Evolutionary conservation across 163 green algal species (phyloP), one percentile per base, ranked within the genome.

Genomic region (Trebouxia gelatinosa): DNA sequence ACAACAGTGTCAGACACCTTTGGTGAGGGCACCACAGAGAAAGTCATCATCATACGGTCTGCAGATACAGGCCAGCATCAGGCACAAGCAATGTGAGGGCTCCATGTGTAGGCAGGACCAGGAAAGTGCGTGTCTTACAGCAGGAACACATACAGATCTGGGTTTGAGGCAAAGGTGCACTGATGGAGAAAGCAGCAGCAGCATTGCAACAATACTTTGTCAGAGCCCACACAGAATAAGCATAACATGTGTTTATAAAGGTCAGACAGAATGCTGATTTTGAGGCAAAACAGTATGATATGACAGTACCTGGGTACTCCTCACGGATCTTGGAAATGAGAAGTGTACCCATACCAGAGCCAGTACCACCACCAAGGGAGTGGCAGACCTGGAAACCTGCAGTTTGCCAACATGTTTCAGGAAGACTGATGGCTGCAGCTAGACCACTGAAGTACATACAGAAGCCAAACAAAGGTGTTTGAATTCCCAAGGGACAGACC

Each of bases 291-390:
- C 54, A 65, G 6, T 11, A 65, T 11, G 54, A 32, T 31, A 11
- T 65, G 54, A 19, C 29, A 29, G 9, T 39, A 88, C 97, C 93
- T 68, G 93, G 93, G 85, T 97, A 97, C 87, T 99, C 95, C 88
- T 98, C 95, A 54, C 95, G 91, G 66, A 99, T 98, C 89, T 98
- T 98, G 81, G 89, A 96, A 87, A 99, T 98, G 26, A 99, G 91
- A 34, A 99, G 90, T 48, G 95, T 98, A 78, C 95, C 95, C 95
- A 99, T 98, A 85, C 95, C 95, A 43, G 93, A 98, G 78, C 95
- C 95, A 40, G 95, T 99, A 71, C 94, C 94, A 70, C 94, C 94
- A 57, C 94, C 94, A 38, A 98, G 85, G 6, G 93, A 97, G 84
- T 98, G 94, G 78, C 88, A 93, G 19, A 98, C 85, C 83, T 98